Conservation (phyloP, 1,284 basidiomycete species). For the Acaromyces ingoldii region DNA sequence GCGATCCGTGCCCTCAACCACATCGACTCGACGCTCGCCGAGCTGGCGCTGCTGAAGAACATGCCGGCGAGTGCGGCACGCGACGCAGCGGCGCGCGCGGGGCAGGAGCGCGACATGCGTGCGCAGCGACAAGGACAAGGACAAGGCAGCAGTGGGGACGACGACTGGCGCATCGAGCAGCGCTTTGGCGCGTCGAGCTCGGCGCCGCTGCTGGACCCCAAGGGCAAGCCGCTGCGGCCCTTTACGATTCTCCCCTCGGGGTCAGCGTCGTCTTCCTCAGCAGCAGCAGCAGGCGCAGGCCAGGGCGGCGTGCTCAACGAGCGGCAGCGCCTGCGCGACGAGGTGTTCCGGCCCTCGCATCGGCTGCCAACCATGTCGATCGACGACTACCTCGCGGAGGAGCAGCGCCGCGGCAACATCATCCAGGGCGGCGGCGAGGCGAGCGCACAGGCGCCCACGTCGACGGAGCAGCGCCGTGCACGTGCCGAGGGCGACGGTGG, state of each 20-base stretch:
- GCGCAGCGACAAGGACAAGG: background rate
- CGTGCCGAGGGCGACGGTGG: slow-evolving; percentile 70
- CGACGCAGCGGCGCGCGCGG: background rate
- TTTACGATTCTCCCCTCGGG: slow-evolving; percentile 34
- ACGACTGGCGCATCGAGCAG: slow-evolving; percentile 41
- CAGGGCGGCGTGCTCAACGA: slow-evolving; percentile 78
- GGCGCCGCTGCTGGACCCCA: slow-evolving; percentile 33
- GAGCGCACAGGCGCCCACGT: slow-evolving; percentile 5
- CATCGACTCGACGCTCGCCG: slow-evolving; percentile 27
- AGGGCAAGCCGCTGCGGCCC: slow-evolving; percentile 43
- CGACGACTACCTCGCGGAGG: slow-evolving; percentile 88
- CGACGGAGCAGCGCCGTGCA: background rate
- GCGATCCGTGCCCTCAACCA: slow-evolving; percentile 15
- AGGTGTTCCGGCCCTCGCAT: slow-evolving; percentile 82
- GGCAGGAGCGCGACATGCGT: slow-evolving; percentile 4
- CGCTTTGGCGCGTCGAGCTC: slow-evolving; percentile 5
- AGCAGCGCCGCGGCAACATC: slow-evolving; percentile 76
- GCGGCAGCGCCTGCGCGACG: slow-evolving; percentile 68
- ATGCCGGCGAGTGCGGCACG: slow-evolving; percentile 20
- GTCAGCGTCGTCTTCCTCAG: background rate
- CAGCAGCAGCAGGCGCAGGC: slow-evolving; percentile 61
- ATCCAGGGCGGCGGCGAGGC: slow-evolving; percentile 78
- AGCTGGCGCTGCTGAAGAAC: slow-evolving; percentile 29
- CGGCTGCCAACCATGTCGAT: slow-evolving; percentile 91
- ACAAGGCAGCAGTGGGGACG: slow-evolving; percentile 3